Evolutionary conservation across 306 rosid genomes (phyloP).

Genomic region (Lathyrus tuberosus): DNA sequence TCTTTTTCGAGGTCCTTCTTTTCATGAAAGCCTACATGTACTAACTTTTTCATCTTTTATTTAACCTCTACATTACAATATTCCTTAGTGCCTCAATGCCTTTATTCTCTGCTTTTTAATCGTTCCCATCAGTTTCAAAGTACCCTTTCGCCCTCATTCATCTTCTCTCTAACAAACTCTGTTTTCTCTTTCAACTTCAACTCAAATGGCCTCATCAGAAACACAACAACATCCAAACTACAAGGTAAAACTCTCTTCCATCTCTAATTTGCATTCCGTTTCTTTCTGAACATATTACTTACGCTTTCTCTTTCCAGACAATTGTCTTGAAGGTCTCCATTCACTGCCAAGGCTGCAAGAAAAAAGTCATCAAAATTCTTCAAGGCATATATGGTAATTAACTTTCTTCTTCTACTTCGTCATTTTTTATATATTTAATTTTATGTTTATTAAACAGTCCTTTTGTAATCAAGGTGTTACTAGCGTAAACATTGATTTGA

Average conservation of each 20-base stretch:
- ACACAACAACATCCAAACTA: conserved; percentile 50
- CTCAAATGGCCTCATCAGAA: conserved; percentile 65
- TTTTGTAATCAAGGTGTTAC: conserved; percentile 60
- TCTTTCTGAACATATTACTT: conserved; percentile 23
- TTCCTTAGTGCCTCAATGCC: conserved; percentile 21
- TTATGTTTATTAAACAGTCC: neutral
- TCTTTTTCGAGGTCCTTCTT: conserved; percentile 41
- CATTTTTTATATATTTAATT: neutral
- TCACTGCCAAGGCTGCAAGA: conserved; percentile 84
- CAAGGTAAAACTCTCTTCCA: conserved; percentile 55
- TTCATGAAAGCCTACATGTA: conserved; percentile 30
- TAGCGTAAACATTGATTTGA: conserved; percentile 57
- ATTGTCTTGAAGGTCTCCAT: conserved; percentile 70
- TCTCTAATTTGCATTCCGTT: neutral
- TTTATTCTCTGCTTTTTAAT: conserved; percentile 41
- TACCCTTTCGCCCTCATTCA: conserved; percentile 17
- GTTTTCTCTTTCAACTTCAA: conserved; percentile 22
- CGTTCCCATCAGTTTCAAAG: conserved; percentile 28
- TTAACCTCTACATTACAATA: conserved; percentile 23
- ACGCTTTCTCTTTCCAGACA: conserved; percentile 48
- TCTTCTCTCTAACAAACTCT: conserved; percentile 27
- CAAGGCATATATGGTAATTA: conserved; percentile 61
- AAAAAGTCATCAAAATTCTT: conserved; percentile 60
- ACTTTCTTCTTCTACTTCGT: neutral
- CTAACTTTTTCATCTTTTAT: neutral